Conservation (phyloP, 2,329 filamentous ascomycete species). For the Xylaria multiplex region DNA sequence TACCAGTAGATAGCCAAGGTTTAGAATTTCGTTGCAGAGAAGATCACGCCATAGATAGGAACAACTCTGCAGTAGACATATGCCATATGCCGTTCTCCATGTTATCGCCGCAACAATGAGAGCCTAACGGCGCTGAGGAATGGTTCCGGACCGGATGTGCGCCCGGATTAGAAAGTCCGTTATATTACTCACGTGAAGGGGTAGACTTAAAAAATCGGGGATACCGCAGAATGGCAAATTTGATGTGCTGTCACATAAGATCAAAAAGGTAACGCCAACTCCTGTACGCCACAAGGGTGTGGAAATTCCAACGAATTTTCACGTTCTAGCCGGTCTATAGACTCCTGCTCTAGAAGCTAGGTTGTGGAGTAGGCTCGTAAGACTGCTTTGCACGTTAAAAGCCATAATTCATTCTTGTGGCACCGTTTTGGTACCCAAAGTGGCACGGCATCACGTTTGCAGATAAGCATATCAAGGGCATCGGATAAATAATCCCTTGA, state of each 20-base stretch:
- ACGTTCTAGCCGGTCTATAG: neutral
- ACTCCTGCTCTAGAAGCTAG: conserved; percentile 20
- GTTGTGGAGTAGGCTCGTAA: conserved; percentile 35
- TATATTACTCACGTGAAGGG: neutral
- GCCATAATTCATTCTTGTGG: conserved; percentile 30
- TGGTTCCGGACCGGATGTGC: conserved; percentile 6
- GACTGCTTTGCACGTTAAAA: conserved; percentile 35
- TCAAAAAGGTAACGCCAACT: conserved; percentile 4
- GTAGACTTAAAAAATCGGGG: neutral
- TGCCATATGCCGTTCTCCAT: conserved; percentile 34
- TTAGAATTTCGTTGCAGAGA: conserved; percentile 14
- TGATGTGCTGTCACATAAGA: conserved; percentile 7
- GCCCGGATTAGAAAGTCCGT: conserved; percentile 8
- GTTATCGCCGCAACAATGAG: conserved; percentile 17
- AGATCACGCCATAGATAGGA: conserved; percentile 16
- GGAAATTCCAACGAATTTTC: neutral
- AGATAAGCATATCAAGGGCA: conserved; percentile 31
- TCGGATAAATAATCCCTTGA: conserved; percentile 38
- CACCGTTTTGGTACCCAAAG: conserved; percentile 48
- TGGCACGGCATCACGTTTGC: conserved; percentile 41
- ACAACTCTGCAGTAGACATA: conserved; percentile 20
- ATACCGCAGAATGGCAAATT: conserved; percentile 10
- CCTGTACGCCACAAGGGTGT: conserved; percentile 12
- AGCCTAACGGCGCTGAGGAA: neutral
- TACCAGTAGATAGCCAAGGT: conserved; percentile 2